Conservation (phyloP, 2,329 filamentous ascomycete genomes). For the Hypoxylon sp. region DNA sequence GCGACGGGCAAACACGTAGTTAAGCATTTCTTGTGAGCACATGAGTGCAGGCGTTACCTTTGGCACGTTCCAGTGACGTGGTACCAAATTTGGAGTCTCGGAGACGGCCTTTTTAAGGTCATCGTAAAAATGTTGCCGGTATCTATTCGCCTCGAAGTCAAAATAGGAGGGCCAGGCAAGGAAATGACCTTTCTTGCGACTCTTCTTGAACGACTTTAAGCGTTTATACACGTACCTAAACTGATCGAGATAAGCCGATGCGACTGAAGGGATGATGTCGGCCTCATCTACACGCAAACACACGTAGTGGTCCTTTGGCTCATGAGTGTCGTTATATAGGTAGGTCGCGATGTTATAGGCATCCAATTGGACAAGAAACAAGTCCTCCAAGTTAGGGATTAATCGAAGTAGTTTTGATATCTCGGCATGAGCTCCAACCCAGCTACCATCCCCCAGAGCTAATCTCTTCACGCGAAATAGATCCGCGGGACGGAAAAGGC, state of each 20-base stretch:
- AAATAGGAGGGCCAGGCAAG: not conserved
- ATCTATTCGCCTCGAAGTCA: not conserved
- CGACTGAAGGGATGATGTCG: slow-evolving; percentile 1
- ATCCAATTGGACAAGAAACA: slow-evolving; percentile 7
- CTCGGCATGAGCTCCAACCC: not conserved
- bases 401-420: slow-evolving; percentile 1
- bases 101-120: not conserved
- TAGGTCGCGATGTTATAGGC: not conserved
- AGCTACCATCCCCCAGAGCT: slow-evolving; percentile 16
- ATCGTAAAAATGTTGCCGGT: not conserved
- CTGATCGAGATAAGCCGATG: not conserved
- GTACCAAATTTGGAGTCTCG: not conserved
- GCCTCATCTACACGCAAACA: slow-evolving; percentile 10
- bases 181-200: not conserved
- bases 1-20: slow-evolving; percentile 4
- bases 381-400: slow-evolving; percentile 16
- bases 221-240: not conserved
- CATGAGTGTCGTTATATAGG: not conserved
- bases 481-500: slow-evolving; percentile 42
- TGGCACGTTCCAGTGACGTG: slow-evolving; percentile 2
- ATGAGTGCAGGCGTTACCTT: not conserved
- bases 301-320: not conserved
- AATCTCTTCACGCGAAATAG: slow-evolving; percentile 38
- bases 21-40: not conserved
- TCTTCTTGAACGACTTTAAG: not conserved